Percentiles rank a stretch among this genome's conserved stretches.
phyloP scores from a whole-genome alignment of 2,329 filamentous ascomycete species.

The Gaeumannomyces sp. region DNA sequence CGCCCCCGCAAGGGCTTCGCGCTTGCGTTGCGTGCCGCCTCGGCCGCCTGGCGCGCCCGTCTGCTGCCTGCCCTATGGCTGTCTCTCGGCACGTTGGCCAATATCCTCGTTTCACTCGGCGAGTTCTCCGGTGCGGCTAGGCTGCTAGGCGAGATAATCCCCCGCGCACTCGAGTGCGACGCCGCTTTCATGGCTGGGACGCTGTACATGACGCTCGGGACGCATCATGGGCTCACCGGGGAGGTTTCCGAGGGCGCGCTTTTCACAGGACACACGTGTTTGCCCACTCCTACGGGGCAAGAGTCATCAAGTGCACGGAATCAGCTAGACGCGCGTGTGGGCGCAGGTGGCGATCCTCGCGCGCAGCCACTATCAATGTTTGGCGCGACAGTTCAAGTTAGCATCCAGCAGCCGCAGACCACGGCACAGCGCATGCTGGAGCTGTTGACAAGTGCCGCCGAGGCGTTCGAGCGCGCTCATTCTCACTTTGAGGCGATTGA shows the following conservation, averaged over 20 bases:
- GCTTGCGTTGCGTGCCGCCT: slow-evolving; percentile 67
- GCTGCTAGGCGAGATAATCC: slow-evolving; percentile 63
- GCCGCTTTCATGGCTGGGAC: slow-evolving; percentile 55
- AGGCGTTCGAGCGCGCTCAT: slow-evolving; percentile 57
- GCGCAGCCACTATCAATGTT: background rate
- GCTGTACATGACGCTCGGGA: slow-evolving; percentile 70
- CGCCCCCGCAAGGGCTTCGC: slow-evolving; percentile 71
- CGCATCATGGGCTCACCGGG: slow-evolving; percentile 67
- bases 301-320: background rate
- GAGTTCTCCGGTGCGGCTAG: slow-evolving; percentile 64
- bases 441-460: slow-evolving; percentile 51
- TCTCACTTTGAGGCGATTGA: slow-evolving; percentile 60
- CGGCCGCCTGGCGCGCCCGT: slow-evolving; percentile 63
- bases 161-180: slow-evolving; percentile 68
- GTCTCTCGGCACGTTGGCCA: slow-evolving; percentile 59
- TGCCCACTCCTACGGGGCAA: background rate
- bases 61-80: slow-evolving; percentile 68
- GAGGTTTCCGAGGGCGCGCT: slow-evolving; percentile 22
- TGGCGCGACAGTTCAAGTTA: background rate
- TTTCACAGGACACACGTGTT: background rate
- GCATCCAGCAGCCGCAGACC: background rate
- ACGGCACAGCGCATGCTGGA: slow-evolving; percentile 31
- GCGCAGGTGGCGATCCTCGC: background rate
- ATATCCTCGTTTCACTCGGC: slow-evolving; percentile 60
- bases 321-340: background rate